These are phyloP conservation scores for Papiliotrema laurentii DNA, from an alignment of 1,284 basidiomycete species.

Conservation along the genomic window DNA sequence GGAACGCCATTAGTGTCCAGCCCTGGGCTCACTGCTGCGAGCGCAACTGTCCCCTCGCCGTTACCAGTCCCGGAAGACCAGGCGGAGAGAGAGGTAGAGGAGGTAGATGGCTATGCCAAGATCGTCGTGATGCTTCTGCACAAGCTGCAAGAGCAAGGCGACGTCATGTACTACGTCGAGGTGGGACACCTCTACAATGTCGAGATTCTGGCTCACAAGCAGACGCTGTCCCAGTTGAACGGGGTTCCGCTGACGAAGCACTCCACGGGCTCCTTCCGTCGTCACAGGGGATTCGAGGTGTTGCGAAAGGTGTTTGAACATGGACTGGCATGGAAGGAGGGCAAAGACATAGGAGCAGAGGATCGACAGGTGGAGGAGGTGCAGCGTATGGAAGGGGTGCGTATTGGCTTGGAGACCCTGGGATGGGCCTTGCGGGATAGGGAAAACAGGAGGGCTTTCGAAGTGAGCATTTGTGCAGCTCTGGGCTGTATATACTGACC, in stretches of 20 bases:
- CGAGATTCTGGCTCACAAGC: slow-evolving; percentile 4
- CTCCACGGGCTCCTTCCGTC: slow-evolving; percentile 27
- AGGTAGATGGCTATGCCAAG: slow-evolving; percentile 28
- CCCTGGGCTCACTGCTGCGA: background rate
- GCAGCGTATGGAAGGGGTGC: slow-evolving; percentile 37
- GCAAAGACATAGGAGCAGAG: slow-evolving; percentile 13
- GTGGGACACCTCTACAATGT: slow-evolving; percentile 15
- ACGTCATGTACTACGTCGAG: slow-evolving; percentile 38
- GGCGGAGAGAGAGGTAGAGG: slow-evolving; percentile 22
- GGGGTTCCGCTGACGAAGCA: slow-evolving; percentile 16
- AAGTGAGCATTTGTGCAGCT: slow-evolving; percentile 17
- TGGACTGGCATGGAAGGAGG: slow-evolving; percentile 20
- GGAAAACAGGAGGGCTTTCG: slow-evolving; percentile 23
- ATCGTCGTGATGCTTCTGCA: slow-evolving; percentile 26
- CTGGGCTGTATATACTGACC: slow-evolving; percentile 2
- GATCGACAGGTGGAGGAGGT: slow-evolving; percentile 39
- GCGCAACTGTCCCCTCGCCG: background rate
- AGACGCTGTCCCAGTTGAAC: slow-evolving; percentile 37
- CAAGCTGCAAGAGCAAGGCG: slow-evolving; percentile 14
- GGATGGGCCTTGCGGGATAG: slow-evolving; percentile 35
- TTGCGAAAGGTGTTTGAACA: slow-evolving; percentile 18
- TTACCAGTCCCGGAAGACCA: slow-evolving; percentile 4
- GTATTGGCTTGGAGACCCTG: slow-evolving; percentile 35
- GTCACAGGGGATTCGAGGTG: slow-evolving; percentile 27
- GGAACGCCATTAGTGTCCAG: background rate